These are phyloP conservation scores for Pythium oligandrum DNA, from an alignment of 352 stramenopile species.

Conservation along the genomic window DNA sequence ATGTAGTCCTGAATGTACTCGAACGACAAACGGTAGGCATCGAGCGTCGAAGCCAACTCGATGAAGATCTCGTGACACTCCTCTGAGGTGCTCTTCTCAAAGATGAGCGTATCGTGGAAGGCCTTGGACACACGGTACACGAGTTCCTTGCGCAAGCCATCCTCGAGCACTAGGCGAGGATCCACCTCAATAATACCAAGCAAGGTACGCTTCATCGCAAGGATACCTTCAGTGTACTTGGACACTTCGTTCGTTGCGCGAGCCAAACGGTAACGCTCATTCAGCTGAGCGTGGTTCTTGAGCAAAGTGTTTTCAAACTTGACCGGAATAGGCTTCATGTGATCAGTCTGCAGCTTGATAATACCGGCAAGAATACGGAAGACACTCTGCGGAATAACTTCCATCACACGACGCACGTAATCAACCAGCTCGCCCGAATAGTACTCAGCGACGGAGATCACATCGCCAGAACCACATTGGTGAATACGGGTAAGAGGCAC, in stretches of 20 bases:
- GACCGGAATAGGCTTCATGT: conserved; percentile 88
- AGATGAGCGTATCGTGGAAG: conserved; percentile 85
- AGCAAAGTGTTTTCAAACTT: conserved; percentile 92
- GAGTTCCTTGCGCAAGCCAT: conserved; percentile 92
- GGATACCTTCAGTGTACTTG: conserved; percentile 94
- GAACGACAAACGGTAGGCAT: conserved; percentile 89
- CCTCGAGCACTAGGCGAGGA: conserved; percentile 90
- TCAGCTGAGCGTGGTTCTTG: conserved; percentile 90
- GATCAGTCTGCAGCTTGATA: conserved; percentile 89
- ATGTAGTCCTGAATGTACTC: conserved; percentile 97
- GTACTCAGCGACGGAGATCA: conserved; percentile 91
- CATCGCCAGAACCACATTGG: conserved; percentile 90
- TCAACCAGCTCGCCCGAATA: conserved; percentile 93
- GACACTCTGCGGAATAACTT: conserved; percentile 93
- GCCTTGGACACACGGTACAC: conserved; percentile 86
- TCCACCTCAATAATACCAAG: conserved; percentile 94
- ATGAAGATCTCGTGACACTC: conserved; percentile 85
- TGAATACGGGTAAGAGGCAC: conserved; percentile 91
- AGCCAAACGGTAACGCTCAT: conserved; percentile 90
- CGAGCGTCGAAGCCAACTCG: conserved; percentile 77
- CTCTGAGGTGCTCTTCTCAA: conserved; percentile 79
- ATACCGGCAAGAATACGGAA: conserved; percentile 94
- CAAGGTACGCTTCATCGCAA: conserved; percentile 93
- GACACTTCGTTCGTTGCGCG: conserved; percentile 93
- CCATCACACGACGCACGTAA: conserved; percentile 93